phyloP scores from a whole-genome alignment of 139 green algal genomes.

The Chlorella sp. region DNA sequence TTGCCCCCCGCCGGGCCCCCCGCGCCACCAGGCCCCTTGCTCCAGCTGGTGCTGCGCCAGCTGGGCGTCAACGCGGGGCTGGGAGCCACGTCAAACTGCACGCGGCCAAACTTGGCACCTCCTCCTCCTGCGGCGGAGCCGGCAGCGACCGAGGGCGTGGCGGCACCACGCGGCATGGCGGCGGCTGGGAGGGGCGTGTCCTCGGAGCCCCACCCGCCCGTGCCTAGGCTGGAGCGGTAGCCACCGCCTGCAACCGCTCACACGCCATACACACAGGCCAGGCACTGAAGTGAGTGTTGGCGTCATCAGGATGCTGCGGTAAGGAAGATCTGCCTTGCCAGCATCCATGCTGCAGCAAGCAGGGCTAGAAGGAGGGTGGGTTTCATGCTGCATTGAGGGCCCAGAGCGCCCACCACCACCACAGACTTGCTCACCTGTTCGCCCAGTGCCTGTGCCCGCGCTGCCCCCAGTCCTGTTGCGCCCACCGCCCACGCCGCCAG shows the following conservation, averaged over 20 bases:
- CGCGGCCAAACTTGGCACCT: slow-evolving; percentile 6
- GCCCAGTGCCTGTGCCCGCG: not conserved
- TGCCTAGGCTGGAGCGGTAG: slow-evolving; percentile 4
- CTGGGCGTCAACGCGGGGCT: slow-evolving; percentile 57
- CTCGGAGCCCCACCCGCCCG: slow-evolving; percentile 4
- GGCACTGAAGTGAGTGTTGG: not conserved
- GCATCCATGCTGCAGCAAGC: not conserved
- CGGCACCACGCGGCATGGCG: slow-evolving; percentile 24
- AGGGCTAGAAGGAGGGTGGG: not conserved
- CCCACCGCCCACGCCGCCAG: not conserved
- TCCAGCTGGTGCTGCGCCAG: slow-evolving; percentile 63
- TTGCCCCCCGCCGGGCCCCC: slow-evolving; percentile 1
- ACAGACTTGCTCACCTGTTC: not conserved
- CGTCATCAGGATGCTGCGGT: too few relatives aligned
- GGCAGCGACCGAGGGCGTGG: slow-evolving; percentile 2
- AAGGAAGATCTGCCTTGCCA: slow-evolving; percentile 5
- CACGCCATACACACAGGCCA: too few relatives aligned
- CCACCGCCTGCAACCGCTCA: too few relatives aligned
- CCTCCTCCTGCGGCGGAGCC: slow-evolving; percentile 7
- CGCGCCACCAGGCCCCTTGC: slow-evolving; percentile 5
- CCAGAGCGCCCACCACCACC: not conserved
- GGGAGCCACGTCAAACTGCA: slow-evolving; percentile 63
- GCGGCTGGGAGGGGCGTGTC: slow-evolving; percentile 36
- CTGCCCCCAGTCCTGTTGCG: not conserved
- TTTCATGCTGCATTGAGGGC: not conserved